A percentile compares a stretch with the other conserved stretches of the same genome.
These are phyloP conservation scores for Kluyveromyces sp. DNA, from an alignment of 1,139 yeast genomes.

Conservation along the genomic window DNA sequence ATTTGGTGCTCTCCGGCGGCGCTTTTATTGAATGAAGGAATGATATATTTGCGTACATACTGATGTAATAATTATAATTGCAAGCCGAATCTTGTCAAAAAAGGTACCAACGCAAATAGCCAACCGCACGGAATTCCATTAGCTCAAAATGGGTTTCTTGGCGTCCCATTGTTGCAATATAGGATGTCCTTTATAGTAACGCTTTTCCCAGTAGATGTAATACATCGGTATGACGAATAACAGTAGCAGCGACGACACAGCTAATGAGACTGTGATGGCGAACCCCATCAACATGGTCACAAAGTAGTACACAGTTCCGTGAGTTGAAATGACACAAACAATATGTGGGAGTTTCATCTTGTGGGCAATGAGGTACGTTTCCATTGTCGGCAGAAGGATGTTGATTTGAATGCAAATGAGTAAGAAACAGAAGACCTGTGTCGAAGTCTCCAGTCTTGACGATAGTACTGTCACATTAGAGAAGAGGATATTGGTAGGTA, in stretches of 20 bases:
- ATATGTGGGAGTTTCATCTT: conserved; percentile 10
- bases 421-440: conserved; percentile 70
- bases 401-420: conserved; percentile 29
- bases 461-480: conserved; percentile 88
- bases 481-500: conserved; percentile 76
- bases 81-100: neutral
- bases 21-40: conserved; percentile 47
- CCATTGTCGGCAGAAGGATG: conserved; percentile 25
- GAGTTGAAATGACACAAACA: conserved; percentile 12
- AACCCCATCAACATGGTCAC: conserved; percentile 22
- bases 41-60: neutral
- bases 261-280: conserved; percentile 18
- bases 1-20: conserved; percentile 89
- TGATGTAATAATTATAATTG: neutral
- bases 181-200: conserved; percentile 25
- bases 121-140: too few relatives aligned
- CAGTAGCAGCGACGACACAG: conserved; percentile 16
- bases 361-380: conserved; percentile 14
- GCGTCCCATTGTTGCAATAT: conserved; percentile 30
- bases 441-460: conserved; percentile 66
- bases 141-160: conserved; percentile 25
- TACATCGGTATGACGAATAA: conserved; percentile 22
- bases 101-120: too few relatives aligned
- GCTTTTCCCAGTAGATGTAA: conserved; percentile 28
- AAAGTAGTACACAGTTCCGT: conserved; percentile 24